Evolutionary conservation across 2,329 filamentous ascomycete genomes (phyloP), one percentile per base, ranked within the genome.

Genomic region (Penicillium brasilianum): DNA sequence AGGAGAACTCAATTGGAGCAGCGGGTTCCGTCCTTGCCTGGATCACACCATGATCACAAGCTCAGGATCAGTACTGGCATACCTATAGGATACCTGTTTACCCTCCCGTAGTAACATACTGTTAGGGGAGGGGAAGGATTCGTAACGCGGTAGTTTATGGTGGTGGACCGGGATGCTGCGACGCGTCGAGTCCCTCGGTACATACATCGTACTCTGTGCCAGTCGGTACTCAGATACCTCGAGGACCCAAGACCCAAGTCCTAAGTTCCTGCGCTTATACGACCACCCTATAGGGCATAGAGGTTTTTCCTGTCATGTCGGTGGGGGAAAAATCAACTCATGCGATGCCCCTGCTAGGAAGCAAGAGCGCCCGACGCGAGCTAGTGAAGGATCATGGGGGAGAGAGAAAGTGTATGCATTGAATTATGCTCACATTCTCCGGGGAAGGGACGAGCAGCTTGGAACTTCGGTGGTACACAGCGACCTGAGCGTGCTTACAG

Each of bases 31-130:
- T 55, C 53, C 61, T 62, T 59, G 58, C 59, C 55, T 55, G 49
- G 39, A 65, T 65, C 63, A 64, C 56, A 64, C 59, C 63, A 65
- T 63, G 44, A 59, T 65, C 61, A 65, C 63, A 65, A 64, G 61
- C 61, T 54, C 18, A 53, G 20, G 16, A 46, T 48, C 11, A 30
- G 25, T 28, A 48, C n/a, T 34, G 48, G 48, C n/a, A 16, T 50
- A 50, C n/a, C 48, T 34, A 34, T n/a, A 34, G 25, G 44, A 48
- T 48, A 48, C 25, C 25, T 28, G 3, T 50, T 50, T 50, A 50
- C 48, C 48, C 13, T 32, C 5, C 48, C 48, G 30, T 50, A 50
- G n/a, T 34, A 50, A 50, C 30, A 50, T 32, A 50, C 48, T 34
- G 48, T 50, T 32, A 34, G 46, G 25, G 48, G n/a, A 25, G 25